A percentile compares a stretch with the other conserved stretches of the same genome.
phyloP scores from a whole-genome alignment of 257 asterid species.

The Ehretia macrophylla region DNA sequence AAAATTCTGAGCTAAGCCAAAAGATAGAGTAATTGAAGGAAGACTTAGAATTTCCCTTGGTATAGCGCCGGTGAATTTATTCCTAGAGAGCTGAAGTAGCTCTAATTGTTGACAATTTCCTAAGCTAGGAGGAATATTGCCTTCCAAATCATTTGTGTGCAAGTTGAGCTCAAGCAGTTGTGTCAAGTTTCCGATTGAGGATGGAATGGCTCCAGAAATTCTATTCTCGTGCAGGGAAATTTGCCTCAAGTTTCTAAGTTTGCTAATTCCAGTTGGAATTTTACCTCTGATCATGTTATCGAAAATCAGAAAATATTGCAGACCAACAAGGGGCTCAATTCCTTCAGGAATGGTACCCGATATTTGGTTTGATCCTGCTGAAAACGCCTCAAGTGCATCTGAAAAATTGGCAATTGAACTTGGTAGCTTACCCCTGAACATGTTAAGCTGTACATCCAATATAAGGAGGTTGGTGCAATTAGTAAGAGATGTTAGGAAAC shows the following conservation, averaged over 20 bases:
- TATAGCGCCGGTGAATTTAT: conserved; percentile 1
- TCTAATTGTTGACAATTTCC: background rate
- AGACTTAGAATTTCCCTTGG: conserved; percentile 1
- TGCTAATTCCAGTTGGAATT: conserved; percentile 6
- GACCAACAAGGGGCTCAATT: conserved; percentile 1
- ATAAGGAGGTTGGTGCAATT: conserved; percentile 2
- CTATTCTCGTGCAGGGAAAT: background rate
- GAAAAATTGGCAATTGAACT: conserved; percentile 11
- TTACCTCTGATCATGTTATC: conserved; percentile 3
- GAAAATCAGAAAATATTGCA: background rate
- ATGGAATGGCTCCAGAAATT: conserved; percentile 7
- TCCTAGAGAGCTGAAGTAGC: conserved; percentile 4
- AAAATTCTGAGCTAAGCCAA: conserved; percentile 2
- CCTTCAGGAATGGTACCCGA: conserved; percentile 2
- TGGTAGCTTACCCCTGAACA: background rate
- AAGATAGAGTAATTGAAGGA: background rate
- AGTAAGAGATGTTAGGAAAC: conserved; percentile 4
- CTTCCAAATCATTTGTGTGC: conserved; percentile 2
- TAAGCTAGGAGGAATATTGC: conserved; percentile 3
- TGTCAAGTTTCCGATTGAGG: conserved; percentile 1
- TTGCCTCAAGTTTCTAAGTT: background rate
- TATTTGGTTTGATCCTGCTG: background rate
- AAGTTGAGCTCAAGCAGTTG: conserved; percentile 1
- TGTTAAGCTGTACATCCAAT: background rate
- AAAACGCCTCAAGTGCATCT: background rate